Percentiles rank a stretch among this genome's conserved stretches.
Conservation (phyloP, 2,329 filamentous ascomycete species). For the Epichloe hybrida region DNA sequence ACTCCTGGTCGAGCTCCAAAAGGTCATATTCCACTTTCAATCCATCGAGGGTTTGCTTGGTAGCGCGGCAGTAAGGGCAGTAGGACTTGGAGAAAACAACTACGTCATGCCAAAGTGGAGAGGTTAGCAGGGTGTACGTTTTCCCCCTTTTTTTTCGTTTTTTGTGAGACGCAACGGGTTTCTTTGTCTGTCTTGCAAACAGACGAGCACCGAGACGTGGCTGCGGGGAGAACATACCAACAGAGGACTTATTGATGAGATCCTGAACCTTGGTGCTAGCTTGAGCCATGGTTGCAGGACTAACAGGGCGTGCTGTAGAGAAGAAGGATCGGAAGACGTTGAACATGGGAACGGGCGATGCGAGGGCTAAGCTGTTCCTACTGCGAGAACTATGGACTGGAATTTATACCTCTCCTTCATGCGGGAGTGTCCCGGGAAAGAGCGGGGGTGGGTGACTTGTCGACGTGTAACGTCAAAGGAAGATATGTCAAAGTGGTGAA, state of each 20-base stretch:
- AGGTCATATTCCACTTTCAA: constrained; percentile 58
- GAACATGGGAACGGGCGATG: constrained; percentile 23
- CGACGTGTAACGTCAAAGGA: background rate
- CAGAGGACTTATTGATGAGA: constrained; percentile 80
- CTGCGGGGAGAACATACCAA: constrained; percentile 42
- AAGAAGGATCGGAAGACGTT: constrained; percentile 66
- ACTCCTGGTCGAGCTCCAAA: constrained; percentile 66
- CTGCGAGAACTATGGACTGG: background rate
- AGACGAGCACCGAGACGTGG: no score
- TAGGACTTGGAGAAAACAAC: constrained; percentile 96
- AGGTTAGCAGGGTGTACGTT: background rate
- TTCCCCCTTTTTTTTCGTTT: background rate
- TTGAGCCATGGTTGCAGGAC: constrained; percentile 62
- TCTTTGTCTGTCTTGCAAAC: background rate
- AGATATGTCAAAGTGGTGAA: background rate
- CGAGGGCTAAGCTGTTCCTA: background rate
- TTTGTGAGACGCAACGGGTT: no score
- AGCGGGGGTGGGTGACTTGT: background rate
- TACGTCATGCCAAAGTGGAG: constrained; percentile 15
- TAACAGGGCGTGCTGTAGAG: constrained; percentile 27
- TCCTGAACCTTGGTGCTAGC: constrained; percentile 71
- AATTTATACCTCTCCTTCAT: background rate
- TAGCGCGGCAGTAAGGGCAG: constrained; percentile 80
- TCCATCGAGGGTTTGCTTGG: constrained; percentile 61
- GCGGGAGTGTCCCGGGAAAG: background rate